phyloP scores from a whole-genome alignment of 2,329 filamentous ascomycete genomes.

The Aspergillus costaricaensis region DNA sequence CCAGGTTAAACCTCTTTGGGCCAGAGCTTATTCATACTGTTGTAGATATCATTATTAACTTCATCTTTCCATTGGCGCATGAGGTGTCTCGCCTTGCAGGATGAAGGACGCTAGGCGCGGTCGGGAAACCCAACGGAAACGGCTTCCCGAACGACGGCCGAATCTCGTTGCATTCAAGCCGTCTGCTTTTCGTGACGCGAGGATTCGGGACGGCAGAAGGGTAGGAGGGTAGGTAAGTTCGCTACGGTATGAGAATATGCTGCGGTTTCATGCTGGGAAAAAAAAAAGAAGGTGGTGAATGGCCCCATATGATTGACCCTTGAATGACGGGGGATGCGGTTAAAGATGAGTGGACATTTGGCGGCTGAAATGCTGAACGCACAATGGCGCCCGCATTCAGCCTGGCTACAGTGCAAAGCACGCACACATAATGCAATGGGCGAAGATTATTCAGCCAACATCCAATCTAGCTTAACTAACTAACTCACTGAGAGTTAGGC shows the following conservation, averaged over 20 bases:
- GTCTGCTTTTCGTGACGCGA: neutral
- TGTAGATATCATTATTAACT: conserved; percentile 2
- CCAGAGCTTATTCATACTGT: neutral
- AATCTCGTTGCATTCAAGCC: neutral
- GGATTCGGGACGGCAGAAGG: neutral
- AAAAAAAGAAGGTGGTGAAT: neutral
- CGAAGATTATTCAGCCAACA: neutral
- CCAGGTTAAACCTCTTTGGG: conserved; percentile 5
- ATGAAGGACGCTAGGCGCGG: conserved; percentile 9
- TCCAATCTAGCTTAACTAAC: neutral
- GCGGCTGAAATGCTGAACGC: conserved; percentile 9
- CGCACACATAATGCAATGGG: no score
- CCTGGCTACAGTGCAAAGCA: neutral
- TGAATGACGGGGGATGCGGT: conserved; percentile 5
- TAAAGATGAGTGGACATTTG: neutral
- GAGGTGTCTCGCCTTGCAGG: conserved; percentile 11
- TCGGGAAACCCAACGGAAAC: conserved; percentile 13
- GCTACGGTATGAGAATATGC: neutral
- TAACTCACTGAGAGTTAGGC: conserved; percentile 1
- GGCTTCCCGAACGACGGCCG: conserved; percentile 15
- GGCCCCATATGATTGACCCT: neutral
- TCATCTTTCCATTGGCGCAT: conserved; percentile 9
- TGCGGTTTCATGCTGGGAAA: neutral
- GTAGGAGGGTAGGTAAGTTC: neutral
- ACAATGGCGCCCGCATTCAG: conserved; percentile 13